A percentile compares a stretch with the other conserved stretches of the same genome.
Evolutionary conservation across 352 stramenopile genomes (phyloP).

Genomic region (Saprolegnia parasitica): DNA sequence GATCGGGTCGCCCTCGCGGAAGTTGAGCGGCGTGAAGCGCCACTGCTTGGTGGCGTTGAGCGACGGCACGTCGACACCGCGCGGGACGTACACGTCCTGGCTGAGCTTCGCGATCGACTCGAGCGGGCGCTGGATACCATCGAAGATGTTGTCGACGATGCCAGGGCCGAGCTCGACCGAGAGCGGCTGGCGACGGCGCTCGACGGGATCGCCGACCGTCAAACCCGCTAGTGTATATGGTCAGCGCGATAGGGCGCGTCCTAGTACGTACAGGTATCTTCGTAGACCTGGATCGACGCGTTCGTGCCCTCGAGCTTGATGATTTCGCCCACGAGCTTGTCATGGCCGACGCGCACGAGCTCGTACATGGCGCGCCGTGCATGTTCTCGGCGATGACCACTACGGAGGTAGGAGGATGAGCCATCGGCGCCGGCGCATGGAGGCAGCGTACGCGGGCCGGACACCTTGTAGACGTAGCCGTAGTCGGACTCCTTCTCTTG

Average conservation of each 20-base stretch:
- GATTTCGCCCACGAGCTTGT: constrained; percentile 99
- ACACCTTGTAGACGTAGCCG: constrained; percentile 99
- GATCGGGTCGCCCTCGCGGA: constrained; percentile 93
- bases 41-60: constrained; percentile 92
- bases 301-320: constrained; percentile 99
- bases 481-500: constrained; percentile 92
- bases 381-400: constrained; percentile 99
- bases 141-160: constrained; percentile 99
- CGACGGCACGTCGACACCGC: constrained; percentile 94
- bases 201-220: constrained; percentile 97
- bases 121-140: constrained; percentile 99
- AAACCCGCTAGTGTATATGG: constrained; percentile 75
- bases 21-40: constrained; percentile 92
- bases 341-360: constrained; percentile 95
- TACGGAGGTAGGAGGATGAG: constrained; percentile 34
- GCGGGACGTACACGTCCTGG: constrained; percentile 97
- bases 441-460: constrained; percentile 87
- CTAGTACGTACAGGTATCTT: constrained; percentile 86
- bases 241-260: not conserved
- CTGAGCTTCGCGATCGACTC: constrained; percentile 93
- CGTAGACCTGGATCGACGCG: constrained; percentile 99
- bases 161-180: constrained; percentile 98
- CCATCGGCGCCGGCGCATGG: not conserved
- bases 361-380: constrained; percentile 98
- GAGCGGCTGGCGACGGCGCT: constrained; percentile 96